These are phyloP conservation scores for Colletotrichum higginsianum DNA, from an alignment of 2,329 filamentous ascomycete genomes.

Conservation along the genomic window DNA sequence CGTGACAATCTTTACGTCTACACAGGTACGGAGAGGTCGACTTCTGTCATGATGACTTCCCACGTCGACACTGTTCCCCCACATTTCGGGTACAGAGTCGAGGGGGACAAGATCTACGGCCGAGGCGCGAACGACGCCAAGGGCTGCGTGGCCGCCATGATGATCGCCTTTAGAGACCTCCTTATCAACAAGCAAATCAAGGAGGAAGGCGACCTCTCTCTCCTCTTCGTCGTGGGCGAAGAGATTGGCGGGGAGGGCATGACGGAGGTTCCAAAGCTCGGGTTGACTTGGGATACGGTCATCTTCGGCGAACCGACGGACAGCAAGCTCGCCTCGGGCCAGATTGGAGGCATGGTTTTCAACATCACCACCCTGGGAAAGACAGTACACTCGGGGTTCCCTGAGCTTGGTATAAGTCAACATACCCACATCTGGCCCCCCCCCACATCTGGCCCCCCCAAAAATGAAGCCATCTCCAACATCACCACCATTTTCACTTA, in stretches of 20 bases:
- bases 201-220: neutral
- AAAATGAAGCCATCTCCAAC: too few relatives aligned
- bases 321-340: neutral
- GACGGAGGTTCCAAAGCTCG: neutral
- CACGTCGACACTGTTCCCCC: neutral
- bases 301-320: neutral
- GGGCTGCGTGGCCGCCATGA: neutral
- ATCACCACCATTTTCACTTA: too few relatives aligned
- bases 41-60: neutral
- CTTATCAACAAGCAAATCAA: neutral
- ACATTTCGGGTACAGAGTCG: neutral
- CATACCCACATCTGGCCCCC: too few relatives aligned
- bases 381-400: neutral
- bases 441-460: too few relatives aligned
- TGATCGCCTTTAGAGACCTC: neutral
- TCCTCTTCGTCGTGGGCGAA: neutral
- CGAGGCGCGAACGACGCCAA: neutral
- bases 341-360: neutral
- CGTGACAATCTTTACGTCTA: neutral
- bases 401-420: neutral
- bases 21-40: neutral
- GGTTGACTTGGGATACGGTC: neutral
- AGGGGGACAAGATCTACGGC: neutral
- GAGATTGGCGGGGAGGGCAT: slow-evolving; percentile 1
- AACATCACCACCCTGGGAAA: neutral